Conservation (phyloP, 148 eudicot genomes). For the Rhododendron mucronatum region DNA sequence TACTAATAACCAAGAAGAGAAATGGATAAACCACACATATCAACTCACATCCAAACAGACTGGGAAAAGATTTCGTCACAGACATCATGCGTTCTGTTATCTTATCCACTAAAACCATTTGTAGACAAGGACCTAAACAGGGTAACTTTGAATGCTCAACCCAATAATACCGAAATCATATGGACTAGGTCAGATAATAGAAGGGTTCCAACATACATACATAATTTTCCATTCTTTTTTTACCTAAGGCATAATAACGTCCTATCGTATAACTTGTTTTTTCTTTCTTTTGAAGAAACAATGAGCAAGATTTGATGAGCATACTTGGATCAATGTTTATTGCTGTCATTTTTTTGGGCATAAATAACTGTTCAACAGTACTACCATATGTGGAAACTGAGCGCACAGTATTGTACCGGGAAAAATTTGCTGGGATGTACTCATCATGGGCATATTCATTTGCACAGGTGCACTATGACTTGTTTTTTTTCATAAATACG, state of each 20-base stretch:
- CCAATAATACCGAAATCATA: neutral
- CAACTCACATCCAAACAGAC: neutral
- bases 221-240: neutral
- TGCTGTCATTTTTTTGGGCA: constrained; percentile 30
- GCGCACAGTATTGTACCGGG: constrained; percentile 40
- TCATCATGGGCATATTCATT: constrained; percentile 41
- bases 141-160: neutral
- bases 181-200: neutral
- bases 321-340: constrained; percentile 35
- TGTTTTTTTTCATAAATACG: neutral
- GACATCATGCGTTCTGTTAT: neutral
- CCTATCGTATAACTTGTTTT: neutral
- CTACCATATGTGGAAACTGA: constrained; percentile 32
- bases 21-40: neutral
- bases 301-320: constrained; percentile 30
- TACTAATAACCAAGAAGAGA: neutral
- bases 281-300: constrained; percentile 10
- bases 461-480: constrained; percentile 34
- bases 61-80: neutral
- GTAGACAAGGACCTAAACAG: neutral
- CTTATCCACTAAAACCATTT: neutral
- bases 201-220: neutral
- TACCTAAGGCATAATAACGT: neutral
- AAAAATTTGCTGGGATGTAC: constrained; percentile 34
- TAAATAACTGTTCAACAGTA: constrained; percentile 31